Conservation (phyloP, 257 asterid genomes). For the Przewalskia tangutica region DNA sequence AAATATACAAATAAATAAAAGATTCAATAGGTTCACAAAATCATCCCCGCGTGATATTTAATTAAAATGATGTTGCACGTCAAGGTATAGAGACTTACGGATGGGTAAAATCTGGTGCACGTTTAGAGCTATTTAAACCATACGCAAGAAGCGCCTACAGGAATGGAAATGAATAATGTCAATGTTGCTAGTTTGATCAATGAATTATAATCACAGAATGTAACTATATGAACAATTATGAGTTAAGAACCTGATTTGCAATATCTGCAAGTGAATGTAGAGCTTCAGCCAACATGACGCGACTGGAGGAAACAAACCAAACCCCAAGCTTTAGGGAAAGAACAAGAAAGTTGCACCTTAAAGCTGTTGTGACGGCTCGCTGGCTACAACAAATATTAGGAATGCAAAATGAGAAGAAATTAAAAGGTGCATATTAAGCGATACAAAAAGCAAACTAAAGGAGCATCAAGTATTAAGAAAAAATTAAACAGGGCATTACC, state of each 20-base stretch:
- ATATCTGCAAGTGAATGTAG: conserved; percentile 91
- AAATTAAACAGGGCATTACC: too few species aligned
- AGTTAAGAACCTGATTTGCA: conserved; percentile 69
- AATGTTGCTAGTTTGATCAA: not conserved
- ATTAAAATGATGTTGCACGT: not conserved
- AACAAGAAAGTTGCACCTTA: conserved; percentile 92
- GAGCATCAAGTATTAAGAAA: too few species aligned
- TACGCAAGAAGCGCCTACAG: conserved; percentile 83
- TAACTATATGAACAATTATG: not conserved
- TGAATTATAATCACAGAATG: not conserved
- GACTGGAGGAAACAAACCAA: conserved; percentile 87
- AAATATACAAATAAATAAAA: conserved; percentile 1
- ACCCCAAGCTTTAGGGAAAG: conserved; percentile 94
- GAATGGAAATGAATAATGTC: not conserved
- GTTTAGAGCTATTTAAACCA: conserved; percentile 89
- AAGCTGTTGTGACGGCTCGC: conserved; percentile 95
- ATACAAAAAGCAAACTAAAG: too few species aligned
- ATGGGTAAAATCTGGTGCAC: conserved; percentile 94
- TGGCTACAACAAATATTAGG: conserved; percentile 38
- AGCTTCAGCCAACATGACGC: conserved; percentile 82
- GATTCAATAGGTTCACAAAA: conserved; percentile 9
- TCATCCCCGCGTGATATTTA: not conserved
- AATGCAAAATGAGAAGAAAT: conserved; percentile 6
- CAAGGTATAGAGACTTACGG: conserved; percentile 56
- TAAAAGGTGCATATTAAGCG: too few species aligned